A percentile compares a stretch with the other conserved stretches of the same genome.
phyloP scores from a whole-genome alignment of 2,329 filamentous ascomycete genomes.

The Reticulascus tulasneorum region DNA sequence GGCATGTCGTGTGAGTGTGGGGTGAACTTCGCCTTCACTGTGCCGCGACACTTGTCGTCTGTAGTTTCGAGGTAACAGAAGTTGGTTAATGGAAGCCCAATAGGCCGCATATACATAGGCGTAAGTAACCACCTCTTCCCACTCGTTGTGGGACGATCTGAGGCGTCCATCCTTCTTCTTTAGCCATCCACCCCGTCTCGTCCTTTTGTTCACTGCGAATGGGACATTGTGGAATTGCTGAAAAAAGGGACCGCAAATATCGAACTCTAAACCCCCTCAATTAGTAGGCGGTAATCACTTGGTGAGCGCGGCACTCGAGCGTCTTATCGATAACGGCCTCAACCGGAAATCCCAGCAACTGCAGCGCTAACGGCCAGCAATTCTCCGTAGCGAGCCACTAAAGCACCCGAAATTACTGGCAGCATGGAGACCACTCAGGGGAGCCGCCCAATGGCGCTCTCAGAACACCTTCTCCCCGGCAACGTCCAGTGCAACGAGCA shows the following conservation, averaged over 20 bases:
- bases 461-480: conserved; percentile 25
- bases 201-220: too few species aligned
- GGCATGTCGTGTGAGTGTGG: too few species aligned
- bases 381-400: conserved; percentile 13
- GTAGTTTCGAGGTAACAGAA: conserved; percentile 4
- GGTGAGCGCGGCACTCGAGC: conserved; percentile 9
- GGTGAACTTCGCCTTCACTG: conserved; percentile 7
- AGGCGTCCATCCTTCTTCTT: too few species aligned
- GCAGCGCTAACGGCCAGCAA: conserved; percentile 13
- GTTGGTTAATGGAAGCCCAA: too few species aligned
- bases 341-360: conserved; percentile 11
- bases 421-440: conserved; percentile 10
- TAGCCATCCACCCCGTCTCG: too few species aligned
- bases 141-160: too few species aligned
- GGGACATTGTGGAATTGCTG: too few species aligned
- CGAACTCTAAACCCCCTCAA: too few species aligned
- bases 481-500: conserved; percentile 30
- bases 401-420: conserved; percentile 13
- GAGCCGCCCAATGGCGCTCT: conserved; percentile 11
- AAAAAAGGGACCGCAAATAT: too few species aligned
- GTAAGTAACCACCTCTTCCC: too few species aligned
- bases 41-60: conserved; percentile 10
- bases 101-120: too few species aligned
- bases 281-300: too few species aligned
- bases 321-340: conserved; percentile 11